phyloP scores from a whole-genome alignment of 2,329 filamentous ascomycete genomes.

The Camptophora hylomeconis region DNA sequence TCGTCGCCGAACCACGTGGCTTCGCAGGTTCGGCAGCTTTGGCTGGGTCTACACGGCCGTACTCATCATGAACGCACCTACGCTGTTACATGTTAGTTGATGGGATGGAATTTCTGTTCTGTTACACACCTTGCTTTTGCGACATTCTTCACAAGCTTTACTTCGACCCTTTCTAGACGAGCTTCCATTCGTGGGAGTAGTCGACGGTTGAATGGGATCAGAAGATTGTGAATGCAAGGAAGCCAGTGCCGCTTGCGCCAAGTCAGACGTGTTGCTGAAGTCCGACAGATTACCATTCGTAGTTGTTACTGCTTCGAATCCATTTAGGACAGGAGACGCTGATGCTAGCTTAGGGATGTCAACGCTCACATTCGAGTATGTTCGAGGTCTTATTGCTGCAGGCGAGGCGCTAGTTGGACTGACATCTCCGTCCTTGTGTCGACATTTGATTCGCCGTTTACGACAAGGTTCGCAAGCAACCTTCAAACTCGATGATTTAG shows the following conservation, averaged over 20 bases:
- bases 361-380: slow-evolving; percentile 10
- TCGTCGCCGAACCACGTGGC: slow-evolving; percentile 43
- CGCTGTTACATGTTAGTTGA: slow-evolving; percentile 32
- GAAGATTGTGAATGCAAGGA: slow-evolving; percentile 4
- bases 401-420: slow-evolving; percentile 18
- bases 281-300: no score
- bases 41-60: slow-evolving; percentile 49
- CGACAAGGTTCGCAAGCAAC: slow-evolving; percentile 50
- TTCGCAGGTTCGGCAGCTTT: slow-evolving; percentile 50
- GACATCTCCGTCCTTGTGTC: slow-evolving; percentile 44
- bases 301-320: no score
- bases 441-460: slow-evolving; percentile 48
- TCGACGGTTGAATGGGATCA: background rate
- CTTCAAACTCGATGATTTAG: slow-evolving; percentile 23
- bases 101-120: slow-evolving; percentile 1
- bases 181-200: slow-evolving; percentile 1
- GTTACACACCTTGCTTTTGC: slow-evolving; percentile 50
- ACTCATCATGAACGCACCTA: slow-evolving; percentile 54
- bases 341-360: slow-evolving; percentile 7
- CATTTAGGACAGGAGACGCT: slow-evolving; percentile 1
- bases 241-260: slow-evolving; percentile 5
- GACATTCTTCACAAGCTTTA: slow-evolving; percentile 53
- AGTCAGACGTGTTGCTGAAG: no score
- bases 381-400: slow-evolving; percentile 18
- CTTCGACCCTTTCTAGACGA: slow-evolving; percentile 45